Percentiles rank a stretch among this genome's conserved stretches.
Conservation (phyloP, 208 protist genomes). For the Trypanosoma conorhini region DNA sequence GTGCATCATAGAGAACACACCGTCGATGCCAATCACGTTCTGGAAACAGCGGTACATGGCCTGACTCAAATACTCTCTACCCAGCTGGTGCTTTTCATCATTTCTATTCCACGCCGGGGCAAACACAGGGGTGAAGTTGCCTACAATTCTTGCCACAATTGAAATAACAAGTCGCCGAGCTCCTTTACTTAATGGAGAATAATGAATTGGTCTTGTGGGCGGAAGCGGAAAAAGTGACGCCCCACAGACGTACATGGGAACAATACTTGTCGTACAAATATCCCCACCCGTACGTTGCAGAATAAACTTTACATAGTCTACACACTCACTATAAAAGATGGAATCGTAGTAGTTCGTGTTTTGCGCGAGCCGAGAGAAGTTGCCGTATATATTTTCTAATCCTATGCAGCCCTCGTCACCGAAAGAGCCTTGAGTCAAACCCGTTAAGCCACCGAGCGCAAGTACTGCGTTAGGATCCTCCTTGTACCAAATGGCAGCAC, state of each 20-base stretch:
- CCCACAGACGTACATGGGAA: slow-evolving; percentile 28
- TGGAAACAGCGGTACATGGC: slow-evolving; percentile 21
- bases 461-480: background rate
- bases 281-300: slow-evolving; percentile 6
- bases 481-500: background rate
- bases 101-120: background rate
- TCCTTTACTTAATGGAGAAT: slow-evolving; percentile 19
- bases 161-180: slow-evolving; percentile 21
- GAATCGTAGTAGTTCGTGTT: slow-evolving; percentile 29
- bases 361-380: slow-evolving; percentile 6
- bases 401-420: slow-evolving; percentile 2
- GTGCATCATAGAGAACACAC: slow-evolving; percentile 15
- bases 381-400: slow-evolving; percentile 10
- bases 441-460: background rate
- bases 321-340: slow-evolving; percentile 28
- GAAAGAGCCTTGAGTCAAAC: background rate
- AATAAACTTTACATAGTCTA: slow-evolving; percentile 17
- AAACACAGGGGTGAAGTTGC: slow-evolving; percentile 14
- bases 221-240: background rate
- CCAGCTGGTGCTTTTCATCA: background rate
- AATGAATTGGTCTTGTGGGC: slow-evolving; percentile 14
- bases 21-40: slow-evolving; percentile 22
- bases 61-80: background rate
- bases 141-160: slow-evolving; percentile 21
- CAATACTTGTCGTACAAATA: slow-evolving; percentile 10